A percentile compares a stretch with the other conserved stretches of the same genome.
phyloP scores from a whole-genome alignment of 2,329 filamentous ascomycete species.

The Pyrenophora teres region DNA sequence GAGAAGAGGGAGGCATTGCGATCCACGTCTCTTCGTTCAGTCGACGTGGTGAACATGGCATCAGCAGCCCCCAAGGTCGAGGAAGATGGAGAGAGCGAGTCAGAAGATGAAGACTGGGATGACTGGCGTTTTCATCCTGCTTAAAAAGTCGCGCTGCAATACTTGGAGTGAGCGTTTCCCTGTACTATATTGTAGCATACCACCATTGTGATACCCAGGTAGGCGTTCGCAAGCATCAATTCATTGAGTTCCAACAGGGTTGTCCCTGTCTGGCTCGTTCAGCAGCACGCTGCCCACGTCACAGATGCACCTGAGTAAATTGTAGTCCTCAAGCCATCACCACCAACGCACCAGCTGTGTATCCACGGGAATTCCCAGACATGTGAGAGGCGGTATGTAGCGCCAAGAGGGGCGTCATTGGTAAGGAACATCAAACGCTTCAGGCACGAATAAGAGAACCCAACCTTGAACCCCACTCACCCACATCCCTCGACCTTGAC shows the following conservation, averaged over 20 bases:
- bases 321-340: no score
- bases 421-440: slow-evolving; percentile 20
- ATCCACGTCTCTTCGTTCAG: slow-evolving; percentile 19
- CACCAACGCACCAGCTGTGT: no score
- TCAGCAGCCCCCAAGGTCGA: slow-evolving; percentile 13
- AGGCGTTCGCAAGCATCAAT: slow-evolving; percentile 17
- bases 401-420: slow-evolving; percentile 21
- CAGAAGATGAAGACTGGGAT: slow-evolving; percentile 46
- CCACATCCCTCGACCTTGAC: slow-evolving; percentile 10
- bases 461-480: slow-evolving; percentile 9
- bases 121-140: slow-evolving; percentile 46
- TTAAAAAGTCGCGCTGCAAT: slow-evolving; percentile 21
- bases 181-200: slow-evolving; percentile 29
- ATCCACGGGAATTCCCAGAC: not conserved
- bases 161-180: slow-evolving; percentile 15
- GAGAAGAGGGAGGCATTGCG: slow-evolving; percentile 53
- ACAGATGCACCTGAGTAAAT: no score
- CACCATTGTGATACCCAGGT: slow-evolving; percentile 28
- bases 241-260: slow-evolving; percentile 2
- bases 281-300: no score
- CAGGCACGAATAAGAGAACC: slow-evolving; percentile 19
- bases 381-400: slow-evolving; percentile 4
- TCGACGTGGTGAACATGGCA: slow-evolving; percentile 12
- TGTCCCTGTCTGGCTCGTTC: slow-evolving; percentile 1
- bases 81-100: slow-evolving; percentile 43